A percentile compares a stretch with the other conserved stretches of the same genome.
phyloP scores from a whole-genome alignment of 1,139 yeast genomes.

The Geotrichum carabidarum region DNA sequence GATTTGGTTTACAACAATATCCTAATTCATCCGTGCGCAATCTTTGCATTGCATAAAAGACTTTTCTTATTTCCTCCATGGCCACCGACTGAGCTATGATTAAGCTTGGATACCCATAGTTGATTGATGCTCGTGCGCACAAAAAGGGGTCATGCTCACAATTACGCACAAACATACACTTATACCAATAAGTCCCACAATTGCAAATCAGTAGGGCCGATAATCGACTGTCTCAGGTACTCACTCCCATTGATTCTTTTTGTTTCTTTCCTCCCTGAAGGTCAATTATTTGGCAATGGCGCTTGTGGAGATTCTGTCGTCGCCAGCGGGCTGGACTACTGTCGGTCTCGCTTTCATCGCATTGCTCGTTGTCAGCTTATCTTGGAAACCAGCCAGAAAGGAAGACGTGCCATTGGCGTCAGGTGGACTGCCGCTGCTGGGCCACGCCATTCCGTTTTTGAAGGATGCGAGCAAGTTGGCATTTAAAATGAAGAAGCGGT shows the following conservation, averaged over 20 bases:
- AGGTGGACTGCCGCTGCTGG: constrained; percentile 11
- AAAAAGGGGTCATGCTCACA: neutral
- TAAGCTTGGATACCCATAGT: no score
- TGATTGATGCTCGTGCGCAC: no score
- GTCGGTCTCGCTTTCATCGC: neutral
- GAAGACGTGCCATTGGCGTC: constrained; percentile 7
- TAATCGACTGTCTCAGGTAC: neutral
- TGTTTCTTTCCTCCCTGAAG: neutral
- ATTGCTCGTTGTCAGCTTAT: neutral
- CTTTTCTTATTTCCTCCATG: no score
- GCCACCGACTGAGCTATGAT: no score
- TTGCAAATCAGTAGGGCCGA: no score
- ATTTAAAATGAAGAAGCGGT: constrained; percentile 8
- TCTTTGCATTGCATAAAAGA: no score
- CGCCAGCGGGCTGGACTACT: neutral
- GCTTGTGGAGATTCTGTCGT: neutral
- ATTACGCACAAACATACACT: no score
- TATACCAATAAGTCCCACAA: no score
- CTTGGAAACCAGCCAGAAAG: neutral
- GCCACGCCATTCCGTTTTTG: constrained; percentile 12
- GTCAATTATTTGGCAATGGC: neutral
- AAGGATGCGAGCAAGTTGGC: constrained; percentile 12
- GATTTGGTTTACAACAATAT: no score
- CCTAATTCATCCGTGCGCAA: no score
- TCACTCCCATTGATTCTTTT: neutral